A percentile compares a stretch with the other conserved stretches of the same genome.
Evolutionary conservation across 306 rosid species (phyloP).

Genomic region (Vigna trinervia): DNA sequence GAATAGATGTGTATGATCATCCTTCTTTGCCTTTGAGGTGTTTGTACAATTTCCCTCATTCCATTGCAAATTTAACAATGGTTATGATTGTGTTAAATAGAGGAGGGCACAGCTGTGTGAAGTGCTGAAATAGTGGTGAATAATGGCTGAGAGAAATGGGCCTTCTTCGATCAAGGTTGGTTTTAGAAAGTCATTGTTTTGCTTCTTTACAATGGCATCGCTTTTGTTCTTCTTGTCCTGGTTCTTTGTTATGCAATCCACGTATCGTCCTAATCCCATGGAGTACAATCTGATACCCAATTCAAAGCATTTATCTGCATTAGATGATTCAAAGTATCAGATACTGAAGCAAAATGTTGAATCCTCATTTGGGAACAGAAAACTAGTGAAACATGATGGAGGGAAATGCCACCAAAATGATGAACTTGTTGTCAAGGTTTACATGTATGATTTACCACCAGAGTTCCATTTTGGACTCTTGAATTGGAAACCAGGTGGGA

Average conservation of each 20-base stretch:
- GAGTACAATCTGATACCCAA: conserved; percentile 52
- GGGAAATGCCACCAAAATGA: conserved; percentile 42
- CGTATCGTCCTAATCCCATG: conserved; percentile 44
- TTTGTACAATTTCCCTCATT: neutral
- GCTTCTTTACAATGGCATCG: conserved; percentile 56
- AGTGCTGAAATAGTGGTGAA: conserved; percentile 1
- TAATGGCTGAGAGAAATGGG: conserved; percentile 47
- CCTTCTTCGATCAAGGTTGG: conserved; percentile 41
- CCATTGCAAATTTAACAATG: conserved; percentile 26
- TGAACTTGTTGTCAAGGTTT: conserved; percentile 58
- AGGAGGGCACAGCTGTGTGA: neutral
- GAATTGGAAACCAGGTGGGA: conserved; percentile 61
- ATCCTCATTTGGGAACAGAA: conserved; percentile 53
- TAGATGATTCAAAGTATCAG: conserved; percentile 34
- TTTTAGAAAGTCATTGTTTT: conserved; percentile 58
- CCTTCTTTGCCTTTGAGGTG: neutral
- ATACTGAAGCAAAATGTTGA: conserved; percentile 37
- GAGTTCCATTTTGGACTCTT: conserved; percentile 81
- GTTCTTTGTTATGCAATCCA: conserved; percentile 67
- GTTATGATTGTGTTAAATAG: conserved; percentile 37
- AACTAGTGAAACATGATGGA: conserved; percentile 31
- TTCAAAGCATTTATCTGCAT: conserved; percentile 43
- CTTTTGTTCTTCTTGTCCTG: conserved; percentile 61
- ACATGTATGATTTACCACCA: conserved; percentile 72
- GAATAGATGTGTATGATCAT: neutral